These are phyloP conservation scores for Selaginella moellendorffii DNA, from an alignment of 75 land plant species.

Conservation along the genomic window DNA sequence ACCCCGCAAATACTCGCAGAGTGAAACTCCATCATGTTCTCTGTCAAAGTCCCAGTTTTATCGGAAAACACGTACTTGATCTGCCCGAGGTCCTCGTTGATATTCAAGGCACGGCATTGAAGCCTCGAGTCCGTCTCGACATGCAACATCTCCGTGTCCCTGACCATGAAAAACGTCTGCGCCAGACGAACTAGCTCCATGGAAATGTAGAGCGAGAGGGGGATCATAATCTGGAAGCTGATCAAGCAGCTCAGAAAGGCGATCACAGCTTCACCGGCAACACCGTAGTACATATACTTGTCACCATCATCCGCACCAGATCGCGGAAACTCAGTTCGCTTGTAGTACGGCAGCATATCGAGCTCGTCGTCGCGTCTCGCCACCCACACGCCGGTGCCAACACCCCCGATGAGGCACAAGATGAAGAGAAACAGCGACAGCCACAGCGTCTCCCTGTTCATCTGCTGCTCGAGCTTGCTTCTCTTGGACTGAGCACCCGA, in stretches of 20 bases:
- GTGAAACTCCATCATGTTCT: conserved; percentile 95
- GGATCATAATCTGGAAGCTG: conserved; percentile 91
- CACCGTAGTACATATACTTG: conserved; percentile 46
- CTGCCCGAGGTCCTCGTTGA: conserved; percentile 98
- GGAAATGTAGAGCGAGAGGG: conserved; percentile 91
- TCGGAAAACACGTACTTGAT: conserved; percentile 87
- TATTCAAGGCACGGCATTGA: conserved; percentile 91
- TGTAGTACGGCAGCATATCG: conserved; percentile 35
- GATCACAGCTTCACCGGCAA: conserved; percentile 47
- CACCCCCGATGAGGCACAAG: conserved; percentile 53
- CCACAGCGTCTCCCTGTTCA: conserved; percentile 76
- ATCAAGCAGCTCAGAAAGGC: conserved; percentile 68
- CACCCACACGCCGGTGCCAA: conserved; percentile 59
- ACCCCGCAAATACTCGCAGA: conserved; percentile 76
- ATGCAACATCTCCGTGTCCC: conserved; percentile 59
- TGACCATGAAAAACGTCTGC: conserved; percentile 85
- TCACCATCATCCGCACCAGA: conserved; percentile 18
- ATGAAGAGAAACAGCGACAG: conserved; percentile 51
- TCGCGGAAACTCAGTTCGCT: conserved; percentile 31
- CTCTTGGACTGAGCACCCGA: conserved; percentile 91
- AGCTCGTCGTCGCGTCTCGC: conserved; percentile 34
- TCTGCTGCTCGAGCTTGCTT: conserved; percentile 60
- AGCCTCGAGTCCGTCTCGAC: conserved; percentile 46
- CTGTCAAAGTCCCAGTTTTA: conserved; percentile 95
- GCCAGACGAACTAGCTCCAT: conserved; percentile 97